A percentile compares a stretch with the other conserved stretches of the same genome.
Evolutionary conservation across 805 yeast species (phyloP).

Genomic region (Nakazawaea laoshanensis): DNA sequence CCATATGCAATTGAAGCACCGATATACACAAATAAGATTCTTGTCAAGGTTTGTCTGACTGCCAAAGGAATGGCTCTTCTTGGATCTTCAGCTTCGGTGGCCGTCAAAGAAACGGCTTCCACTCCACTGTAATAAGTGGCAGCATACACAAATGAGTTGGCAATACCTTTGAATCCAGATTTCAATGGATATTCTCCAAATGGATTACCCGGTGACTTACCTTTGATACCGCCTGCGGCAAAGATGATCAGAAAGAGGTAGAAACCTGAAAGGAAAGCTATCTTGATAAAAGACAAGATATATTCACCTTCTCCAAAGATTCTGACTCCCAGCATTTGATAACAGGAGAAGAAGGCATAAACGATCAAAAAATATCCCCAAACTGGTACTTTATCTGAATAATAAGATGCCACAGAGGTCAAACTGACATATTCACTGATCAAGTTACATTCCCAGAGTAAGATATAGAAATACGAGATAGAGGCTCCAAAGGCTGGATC

Average conservation of each 20-base stretch:
- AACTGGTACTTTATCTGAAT: constrained; percentile 44
- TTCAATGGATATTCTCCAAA: constrained; percentile 26
- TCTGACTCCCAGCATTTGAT: constrained; percentile 42
- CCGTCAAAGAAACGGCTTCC: constrained; percentile 46
- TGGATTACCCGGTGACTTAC: constrained; percentile 24
- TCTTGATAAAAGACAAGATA: constrained; percentile 40
- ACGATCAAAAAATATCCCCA: constrained; percentile 48
- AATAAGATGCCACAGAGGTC: constrained; percentile 38
- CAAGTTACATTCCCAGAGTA: constrained; percentile 48
- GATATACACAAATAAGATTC: constrained; percentile 45
- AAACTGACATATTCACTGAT: constrained; percentile 48
- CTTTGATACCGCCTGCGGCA: constrained; percentile 32
- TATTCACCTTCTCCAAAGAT: constrained; percentile 53
- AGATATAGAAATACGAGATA: constrained; percentile 42
- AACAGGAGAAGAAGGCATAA: constrained; percentile 41
- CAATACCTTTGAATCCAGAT: constrained; percentile 46
- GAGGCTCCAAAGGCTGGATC: constrained; percentile 53
- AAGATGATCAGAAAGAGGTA: constrained; percentile 40
- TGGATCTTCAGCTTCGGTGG: constrained; percentile 49
- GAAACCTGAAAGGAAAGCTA: constrained; percentile 37
- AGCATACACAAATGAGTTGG: constrained; percentile 48
- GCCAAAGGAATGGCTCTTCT: constrained; percentile 43
- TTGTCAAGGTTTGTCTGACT: constrained; percentile 44
- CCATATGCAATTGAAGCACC: constrained; percentile 50
- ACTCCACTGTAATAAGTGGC: constrained; percentile 53